Evolutionary conservation across 345 rosid species (phyloP).

Genomic region (Rhodomyrtus tomentosa): DNA sequence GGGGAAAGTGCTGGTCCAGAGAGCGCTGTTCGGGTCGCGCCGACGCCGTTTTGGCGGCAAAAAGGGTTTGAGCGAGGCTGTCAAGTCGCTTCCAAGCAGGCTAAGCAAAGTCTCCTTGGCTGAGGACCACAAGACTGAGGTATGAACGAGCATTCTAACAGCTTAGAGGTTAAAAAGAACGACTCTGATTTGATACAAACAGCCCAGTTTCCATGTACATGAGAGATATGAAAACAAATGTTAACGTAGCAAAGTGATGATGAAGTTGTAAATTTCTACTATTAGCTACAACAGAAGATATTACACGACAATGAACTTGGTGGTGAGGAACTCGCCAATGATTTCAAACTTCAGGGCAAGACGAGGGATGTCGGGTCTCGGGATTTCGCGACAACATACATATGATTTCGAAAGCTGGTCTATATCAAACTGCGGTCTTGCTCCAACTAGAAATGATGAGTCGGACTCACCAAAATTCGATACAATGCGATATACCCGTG

Average conservation of each 20-base stretch:
- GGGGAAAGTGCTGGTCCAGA: slow-evolving; percentile 30
- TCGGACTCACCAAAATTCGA: too few species aligned
- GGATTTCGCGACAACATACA: background rate
- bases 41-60: slow-evolving; percentile 9
- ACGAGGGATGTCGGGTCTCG: background rate
- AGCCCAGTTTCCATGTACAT: background rate
- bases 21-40: slow-evolving; percentile 28
- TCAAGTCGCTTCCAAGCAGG: slow-evolving; percentile 28
- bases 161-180: background rate
- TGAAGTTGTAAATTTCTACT: background rate
- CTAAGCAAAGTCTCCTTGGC: slow-evolving; percentile 43
- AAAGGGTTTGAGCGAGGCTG: slow-evolving; percentile 5
- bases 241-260: background rate
- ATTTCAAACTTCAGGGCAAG: background rate
- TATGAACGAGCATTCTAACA: background rate
- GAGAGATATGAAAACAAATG: background rate
- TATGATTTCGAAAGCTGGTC: background rate
- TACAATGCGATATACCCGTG: background rate
- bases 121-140: slow-evolving; percentile 12
- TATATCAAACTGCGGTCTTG: background rate
- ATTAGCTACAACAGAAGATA: background rate
- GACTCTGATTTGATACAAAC: background rate
- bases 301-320: background rate
- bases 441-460: background rate
- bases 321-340: background rate